Base-by-base conservation (phyloP, 2,329 filamentous ascomycete genomes). In the Aspergillus jensenii region DNA sequence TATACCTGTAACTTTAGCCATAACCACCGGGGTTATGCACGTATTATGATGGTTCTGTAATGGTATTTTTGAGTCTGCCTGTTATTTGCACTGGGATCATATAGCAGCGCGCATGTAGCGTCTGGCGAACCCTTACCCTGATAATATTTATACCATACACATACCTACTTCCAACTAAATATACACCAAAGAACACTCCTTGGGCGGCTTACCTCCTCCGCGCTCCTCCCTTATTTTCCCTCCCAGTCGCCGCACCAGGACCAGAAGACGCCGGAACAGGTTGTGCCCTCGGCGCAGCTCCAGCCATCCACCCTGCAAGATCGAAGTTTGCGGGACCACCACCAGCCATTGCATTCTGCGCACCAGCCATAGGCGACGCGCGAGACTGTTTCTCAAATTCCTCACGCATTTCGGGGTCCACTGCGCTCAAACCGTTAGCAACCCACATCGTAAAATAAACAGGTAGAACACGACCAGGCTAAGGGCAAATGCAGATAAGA, bases 361-460 rank as follows among this genome's bases (percentile, higher is more conserved):
- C 79, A 71, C 84, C 81, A 61, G 81, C 82, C 65, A 93, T 80
- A 1, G 89, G 86, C 64, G 86, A 87, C 62, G 85, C 84, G 77
- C 92, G 91, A 74, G 95, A 91, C 70, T 91, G 88, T 69, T 91
- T 90, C 74, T 97, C 92, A 72, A 95, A 96, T 73, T 98, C 95
- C 67, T 90, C 91, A 68, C 88, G 88, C 78, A 91, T 90, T 76
- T 99, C 95, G n/a, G 91, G 91, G 73, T 98, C 95, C 93, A 99
- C 93, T 97, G 35, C 9, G 51, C 35, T 6, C 11, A 68, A 46
- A 27, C 19, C 25, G 19, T 46, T 46, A 48, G 43, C 41, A 46
- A 11, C 6, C 14, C 44, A n/a, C 17, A 6, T 23, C 40, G 25
- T 19, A 23, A 1, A 47, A 47, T 27, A 12, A 40, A 15, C 9